Evolutionary conservation across 352 stramenopile genomes (phyloP).

Genomic region (Pythium oligandrum): DNA sequence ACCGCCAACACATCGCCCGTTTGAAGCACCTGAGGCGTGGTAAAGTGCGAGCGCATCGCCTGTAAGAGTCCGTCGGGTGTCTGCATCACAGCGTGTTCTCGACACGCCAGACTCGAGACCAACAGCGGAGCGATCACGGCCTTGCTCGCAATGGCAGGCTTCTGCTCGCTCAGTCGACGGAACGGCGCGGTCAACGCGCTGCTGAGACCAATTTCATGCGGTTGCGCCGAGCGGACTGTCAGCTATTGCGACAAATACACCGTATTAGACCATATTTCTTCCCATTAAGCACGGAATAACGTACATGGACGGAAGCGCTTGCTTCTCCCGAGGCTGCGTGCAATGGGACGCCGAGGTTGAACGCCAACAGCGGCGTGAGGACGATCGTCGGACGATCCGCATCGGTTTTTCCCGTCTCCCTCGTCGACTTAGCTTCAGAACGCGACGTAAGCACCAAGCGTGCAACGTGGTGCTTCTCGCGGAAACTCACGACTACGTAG

Average conservation of each 20-base stretch:
- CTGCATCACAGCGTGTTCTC: slow-evolving; percentile 48
- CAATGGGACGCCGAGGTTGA: slow-evolving; percentile 63
- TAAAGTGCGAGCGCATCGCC: slow-evolving; percentile 59
- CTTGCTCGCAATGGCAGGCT: slow-evolving; percentile 41
- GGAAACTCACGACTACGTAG: slow-evolving; percentile 10
- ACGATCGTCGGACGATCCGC: slow-evolving; percentile 11
- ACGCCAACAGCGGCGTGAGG: slow-evolving; percentile 67
- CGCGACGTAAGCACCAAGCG: slow-evolving; percentile 4
- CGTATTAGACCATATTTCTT: too few species aligned
- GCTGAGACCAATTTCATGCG: slow-evolving; percentile 45
- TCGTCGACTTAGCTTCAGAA: background rate
- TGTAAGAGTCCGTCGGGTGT: slow-evolving; percentile 50
- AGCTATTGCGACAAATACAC: too few species aligned
- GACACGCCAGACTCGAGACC: slow-evolving; percentile 55
- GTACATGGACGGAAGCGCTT: too few species aligned
- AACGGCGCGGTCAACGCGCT: slow-evolving; percentile 19
- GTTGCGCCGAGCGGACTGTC: slow-evolving; percentile 24
- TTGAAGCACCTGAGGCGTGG: slow-evolving; percentile 54
- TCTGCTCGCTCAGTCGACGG: slow-evolving; percentile 46
- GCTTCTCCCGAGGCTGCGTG: slow-evolving; percentile 13
- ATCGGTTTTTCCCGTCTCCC: background rate
- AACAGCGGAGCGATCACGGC: slow-evolving; percentile 64
- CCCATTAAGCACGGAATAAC: too few species aligned
- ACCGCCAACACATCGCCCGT: slow-evolving; percentile 65
- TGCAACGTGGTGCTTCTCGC: slow-evolving; percentile 9